phyloP scores from a whole-genome alignment of 2,329 filamentous ascomycete genomes.

The Scopulariopsis brevicaulis region DNA sequence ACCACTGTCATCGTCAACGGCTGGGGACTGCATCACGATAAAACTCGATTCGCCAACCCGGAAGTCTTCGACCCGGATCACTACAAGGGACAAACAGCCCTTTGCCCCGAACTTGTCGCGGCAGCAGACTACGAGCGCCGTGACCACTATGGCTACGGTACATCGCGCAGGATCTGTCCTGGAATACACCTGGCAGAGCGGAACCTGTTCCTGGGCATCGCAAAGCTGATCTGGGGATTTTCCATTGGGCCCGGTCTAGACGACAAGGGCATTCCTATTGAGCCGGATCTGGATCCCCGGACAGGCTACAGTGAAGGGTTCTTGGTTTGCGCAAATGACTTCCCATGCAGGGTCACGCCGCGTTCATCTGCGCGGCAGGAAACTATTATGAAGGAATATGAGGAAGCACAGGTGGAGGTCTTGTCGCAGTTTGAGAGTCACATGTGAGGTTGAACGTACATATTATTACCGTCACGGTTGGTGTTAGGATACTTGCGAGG shows the following conservation, averaged over 20 bases:
- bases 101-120: constrained; percentile 16
- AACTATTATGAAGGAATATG: not conserved
- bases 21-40: constrained; percentile 21
- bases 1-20: constrained; percentile 22
- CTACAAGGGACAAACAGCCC: constrained; percentile 13
- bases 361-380: not conserved
- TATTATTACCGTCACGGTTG: not conserved
- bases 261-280: not conserved
- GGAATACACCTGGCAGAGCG: constrained; percentile 36
- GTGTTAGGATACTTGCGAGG: too few species aligned
- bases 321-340: not conserved
- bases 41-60: constrained; percentile 12
- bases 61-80: constrained; percentile 17
- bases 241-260: constrained; percentile 11
- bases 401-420: not conserved
- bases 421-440: not conserved
- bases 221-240: constrained; percentile 33
- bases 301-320: constrained; percentile 1
- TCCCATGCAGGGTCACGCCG: not conserved
- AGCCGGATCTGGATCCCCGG: not conserved
- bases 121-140: constrained; percentile 12
- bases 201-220: constrained; percentile 23
- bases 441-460: not conserved
- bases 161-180: constrained; percentile 33
- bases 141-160: constrained; percentile 34